Evolutionary conservation across 768 basidiomycete species (phyloP), one percentile per base, ranked within the genome.

Genomic region (Rhodotorula toruloides): DNA sequence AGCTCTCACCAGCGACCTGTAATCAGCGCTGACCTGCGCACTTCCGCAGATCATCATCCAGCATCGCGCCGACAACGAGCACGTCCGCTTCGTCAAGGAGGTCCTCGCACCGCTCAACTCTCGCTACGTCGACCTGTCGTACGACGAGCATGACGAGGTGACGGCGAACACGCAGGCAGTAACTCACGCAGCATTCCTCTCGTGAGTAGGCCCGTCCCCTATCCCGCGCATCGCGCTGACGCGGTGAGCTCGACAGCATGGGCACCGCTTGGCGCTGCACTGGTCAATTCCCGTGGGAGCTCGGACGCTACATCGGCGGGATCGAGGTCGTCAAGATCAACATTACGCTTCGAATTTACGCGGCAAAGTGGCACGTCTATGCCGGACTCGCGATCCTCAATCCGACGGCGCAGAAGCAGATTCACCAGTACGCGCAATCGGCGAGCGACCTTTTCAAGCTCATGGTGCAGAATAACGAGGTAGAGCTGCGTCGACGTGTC

Each of bases 121-220:
- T 4, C 85, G 92, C 60, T 90, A 86, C 72, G 94, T 99, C 44
- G 86, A 97, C 76, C 81, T 99, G 46, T 87, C 86, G n/a, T 98
- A 96, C 78, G 89, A 93, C 68, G 91, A 97, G 59, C 96, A 99
- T 74, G 96, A 99, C 74, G 81, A 85, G 47, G 89, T 98, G 54
- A 99, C 96, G 0, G 96, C 96, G 19, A 98, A 98, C 72, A 98
- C 96, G 0, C 96, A 99, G 78, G 96, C 94, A 0, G 94, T 96
- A 21, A 97, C 91, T 0, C 96, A 99, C 73, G 94, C 94, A 19
- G 96, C 96, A 1, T 98, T 98, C 81, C 81, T 99, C 27, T 91
- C 87, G 93, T 92, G 77, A n/a, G n/a, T n/a, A n/a, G n/a, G n/a
- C n/a, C n/a, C 22, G 77, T 68, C 29, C 42, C 43, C 14, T 29